A percentile compares a stretch with the other conserved stretches of the same genome.
Conservation (phyloP, 352 stramenopile species). For the Thalassiosira livingstoniorum region DNA sequence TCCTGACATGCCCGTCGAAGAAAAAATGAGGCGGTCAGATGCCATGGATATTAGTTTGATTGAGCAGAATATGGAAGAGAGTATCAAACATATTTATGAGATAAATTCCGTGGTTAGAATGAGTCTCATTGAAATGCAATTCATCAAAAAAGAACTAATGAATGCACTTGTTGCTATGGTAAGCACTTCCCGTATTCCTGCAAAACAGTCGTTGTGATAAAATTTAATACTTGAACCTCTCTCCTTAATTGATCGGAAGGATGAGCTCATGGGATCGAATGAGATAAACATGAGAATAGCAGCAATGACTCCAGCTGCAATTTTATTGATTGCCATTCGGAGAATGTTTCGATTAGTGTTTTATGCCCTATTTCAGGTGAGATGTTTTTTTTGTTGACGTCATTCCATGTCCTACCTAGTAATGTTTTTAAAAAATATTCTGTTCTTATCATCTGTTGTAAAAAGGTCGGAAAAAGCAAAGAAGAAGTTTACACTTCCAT, state of each 20-base stretch:
- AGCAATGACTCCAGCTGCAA: slow-evolving; percentile 74
- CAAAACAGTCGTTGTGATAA: not conserved
- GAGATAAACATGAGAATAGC: slow-evolving; percentile 86
- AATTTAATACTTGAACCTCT: slow-evolving; percentile 68
- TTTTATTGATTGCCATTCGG: slow-evolving; percentile 68
- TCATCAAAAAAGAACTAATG: slow-evolving; percentile 82
- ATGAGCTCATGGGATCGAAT: slow-evolving; percentile 79
- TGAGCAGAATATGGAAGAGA: slow-evolving; percentile 80
- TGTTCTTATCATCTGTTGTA: not conserved
- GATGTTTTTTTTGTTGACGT: not conserved
- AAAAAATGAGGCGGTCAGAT: slow-evolving; percentile 64
- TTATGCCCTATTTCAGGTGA: slow-evolving; percentile 74
- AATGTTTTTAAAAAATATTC: not conserved
- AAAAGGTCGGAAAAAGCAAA: slow-evolving; percentile 71
- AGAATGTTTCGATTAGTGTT: slow-evolving; percentile 69
- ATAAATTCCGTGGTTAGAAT: slow-evolving; percentile 82
- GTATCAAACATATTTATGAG: slow-evolving; percentile 83
- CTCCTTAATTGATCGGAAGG: slow-evolving; percentile 74
- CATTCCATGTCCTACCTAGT: not conserved
- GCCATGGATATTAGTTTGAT: slow-evolving; percentile 85
- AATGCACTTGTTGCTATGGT: not conserved
- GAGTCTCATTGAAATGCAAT: slow-evolving; percentile 87
- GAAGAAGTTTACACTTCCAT: slow-evolving; percentile 80
- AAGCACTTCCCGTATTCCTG: not conserved
- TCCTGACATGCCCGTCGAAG: slow-evolving; percentile 75